Percentiles rank a stretch among this genome's conserved stretches.
Conservation (phyloP, 2,329 filamentous ascomycete genomes). For the Neofusicoccum ribis region DNA sequence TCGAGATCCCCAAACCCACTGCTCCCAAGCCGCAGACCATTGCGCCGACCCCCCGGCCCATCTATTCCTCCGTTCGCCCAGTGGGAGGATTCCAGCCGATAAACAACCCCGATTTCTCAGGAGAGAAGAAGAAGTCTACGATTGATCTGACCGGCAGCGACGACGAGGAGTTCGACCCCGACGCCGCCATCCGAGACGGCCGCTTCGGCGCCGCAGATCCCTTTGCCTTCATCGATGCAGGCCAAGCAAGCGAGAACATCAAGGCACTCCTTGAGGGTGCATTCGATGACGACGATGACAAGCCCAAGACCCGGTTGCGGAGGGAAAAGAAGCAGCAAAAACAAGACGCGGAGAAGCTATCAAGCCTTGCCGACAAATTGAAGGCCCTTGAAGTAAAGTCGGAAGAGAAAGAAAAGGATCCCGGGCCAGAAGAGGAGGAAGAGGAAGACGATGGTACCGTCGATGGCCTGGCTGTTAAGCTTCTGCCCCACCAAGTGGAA, state of each 20-base stretch:
- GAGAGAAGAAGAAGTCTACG: slow-evolving; percentile 38
- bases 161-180: slow-evolving; percentile 50
- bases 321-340: slow-evolving; percentile 39
- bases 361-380: slow-evolving; percentile 46
- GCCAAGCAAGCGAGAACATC: slow-evolving; percentile 72
- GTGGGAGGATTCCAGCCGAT: slow-evolving; percentile 42
- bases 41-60: slow-evolving; percentile 51
- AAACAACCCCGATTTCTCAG: slow-evolving; percentile 25
- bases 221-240: slow-evolving; percentile 66
- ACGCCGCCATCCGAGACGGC: slow-evolving; percentile 47
- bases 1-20: slow-evolving; percentile 51
- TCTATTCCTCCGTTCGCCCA: slow-evolving; percentile 54
- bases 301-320: slow-evolving; percentile 45
- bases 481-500: slow-evolving; percentile 91
- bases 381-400: slow-evolving; percentile 43
- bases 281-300: slow-evolving; percentile 67
- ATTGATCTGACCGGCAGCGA: slow-evolving; percentile 51
- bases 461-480: slow-evolving; percentile 80
- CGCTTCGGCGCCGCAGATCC: slow-evolving; percentile 57
- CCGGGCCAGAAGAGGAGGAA: slow-evolving; percentile 41
- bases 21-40: slow-evolving; percentile 46
- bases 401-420: slow-evolving; percentile 53
- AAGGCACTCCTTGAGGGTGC: slow-evolving; percentile 81
- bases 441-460: slow-evolving; percentile 60
- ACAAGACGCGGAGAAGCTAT: slow-evolving; percentile 32